These are phyloP conservation scores for Ophiocytium majus DNA, from an alignment of 352 stramenopile species.

Conservation along the genomic window DNA sequence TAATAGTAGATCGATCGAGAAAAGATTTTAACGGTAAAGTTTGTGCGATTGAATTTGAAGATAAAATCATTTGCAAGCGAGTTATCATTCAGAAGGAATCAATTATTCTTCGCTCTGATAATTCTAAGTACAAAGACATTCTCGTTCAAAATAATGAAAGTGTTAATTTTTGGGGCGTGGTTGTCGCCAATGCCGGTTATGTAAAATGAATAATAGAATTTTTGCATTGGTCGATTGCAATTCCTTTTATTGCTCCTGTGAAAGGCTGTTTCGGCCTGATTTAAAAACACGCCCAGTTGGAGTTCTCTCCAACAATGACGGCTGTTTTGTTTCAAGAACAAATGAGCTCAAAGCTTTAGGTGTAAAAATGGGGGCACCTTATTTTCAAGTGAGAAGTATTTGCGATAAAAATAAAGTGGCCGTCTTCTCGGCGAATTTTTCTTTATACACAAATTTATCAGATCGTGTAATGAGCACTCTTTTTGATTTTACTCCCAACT, in stretches of 20 bases:
- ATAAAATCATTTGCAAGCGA: too few relatives aligned
- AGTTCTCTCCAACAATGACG: slow-evolving; percentile 15
- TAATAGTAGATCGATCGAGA: too few relatives aligned
- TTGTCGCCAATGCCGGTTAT: too few relatives aligned
- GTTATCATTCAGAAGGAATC: too few relatives aligned
- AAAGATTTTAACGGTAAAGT: too few relatives aligned
- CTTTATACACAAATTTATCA: background rate
- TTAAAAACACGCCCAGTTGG: background rate
- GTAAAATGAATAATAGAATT: too few relatives aligned
- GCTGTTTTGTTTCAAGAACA: background rate
- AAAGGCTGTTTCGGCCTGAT: slow-evolving; percentile 1
- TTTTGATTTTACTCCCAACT: background rate
- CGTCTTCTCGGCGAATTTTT: background rate
- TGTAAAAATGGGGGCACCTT: background rate
- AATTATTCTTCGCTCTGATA: too few relatives aligned
- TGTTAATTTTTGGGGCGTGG: too few relatives aligned
- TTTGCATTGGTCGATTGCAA: background rate
- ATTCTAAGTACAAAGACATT: too few relatives aligned
- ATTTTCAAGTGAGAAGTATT: background rate
- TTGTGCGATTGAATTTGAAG: too few relatives aligned
- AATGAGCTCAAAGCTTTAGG: background rate
- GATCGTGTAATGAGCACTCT: background rate
- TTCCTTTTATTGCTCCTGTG: slow-evolving; percentile 11
- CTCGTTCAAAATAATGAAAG: too few relatives aligned
- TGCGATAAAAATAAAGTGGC: background rate